Conservation (phyloP, 2,329 filamentous ascomycete species). For the Talaromyces funiculosus region DNA sequence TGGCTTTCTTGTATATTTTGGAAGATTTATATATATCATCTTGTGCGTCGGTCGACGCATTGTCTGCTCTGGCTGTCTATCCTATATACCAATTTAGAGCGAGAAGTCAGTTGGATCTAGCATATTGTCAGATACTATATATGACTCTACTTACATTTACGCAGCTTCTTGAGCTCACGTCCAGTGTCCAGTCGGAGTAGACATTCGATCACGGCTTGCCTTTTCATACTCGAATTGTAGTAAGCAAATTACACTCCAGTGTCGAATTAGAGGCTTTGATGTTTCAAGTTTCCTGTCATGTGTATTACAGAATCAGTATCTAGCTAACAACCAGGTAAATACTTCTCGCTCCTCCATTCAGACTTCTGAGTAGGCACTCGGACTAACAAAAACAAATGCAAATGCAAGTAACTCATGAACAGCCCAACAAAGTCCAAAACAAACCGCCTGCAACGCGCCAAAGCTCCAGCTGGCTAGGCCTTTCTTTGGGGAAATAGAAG, state of each 20-base stretch:
- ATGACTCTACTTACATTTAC: neutral
- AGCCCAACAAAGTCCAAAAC: too few species aligned
- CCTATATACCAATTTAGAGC: constrained; percentile 1
- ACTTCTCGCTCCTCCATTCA: neutral
- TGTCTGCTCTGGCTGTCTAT: neutral
- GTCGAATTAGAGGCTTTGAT: neutral
- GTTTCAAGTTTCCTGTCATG: neutral
- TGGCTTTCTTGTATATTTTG: neutral
- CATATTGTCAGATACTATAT: neutral
- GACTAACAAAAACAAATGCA: neutral
- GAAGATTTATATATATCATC: neutral
- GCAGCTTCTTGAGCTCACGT: neutral
- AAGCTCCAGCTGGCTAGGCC: neutral
- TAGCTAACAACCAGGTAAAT: neutral
- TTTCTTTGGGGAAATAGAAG: too few species aligned
- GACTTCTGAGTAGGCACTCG: neutral
- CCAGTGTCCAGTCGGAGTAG: neutral
- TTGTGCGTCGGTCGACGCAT: neutral
- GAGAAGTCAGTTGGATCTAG: neutral
- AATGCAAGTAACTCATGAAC: too few species aligned
- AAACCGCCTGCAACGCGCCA: too few species aligned
- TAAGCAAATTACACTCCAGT: neutral
- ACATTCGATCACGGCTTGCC: neutral
- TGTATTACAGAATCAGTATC: neutral
- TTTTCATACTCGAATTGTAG: neutral